These are phyloP conservation scores for Epichloe sylvatica DNA, from an alignment of 2,329 filamentous ascomycete species.

Conservation along the genomic window DNA sequence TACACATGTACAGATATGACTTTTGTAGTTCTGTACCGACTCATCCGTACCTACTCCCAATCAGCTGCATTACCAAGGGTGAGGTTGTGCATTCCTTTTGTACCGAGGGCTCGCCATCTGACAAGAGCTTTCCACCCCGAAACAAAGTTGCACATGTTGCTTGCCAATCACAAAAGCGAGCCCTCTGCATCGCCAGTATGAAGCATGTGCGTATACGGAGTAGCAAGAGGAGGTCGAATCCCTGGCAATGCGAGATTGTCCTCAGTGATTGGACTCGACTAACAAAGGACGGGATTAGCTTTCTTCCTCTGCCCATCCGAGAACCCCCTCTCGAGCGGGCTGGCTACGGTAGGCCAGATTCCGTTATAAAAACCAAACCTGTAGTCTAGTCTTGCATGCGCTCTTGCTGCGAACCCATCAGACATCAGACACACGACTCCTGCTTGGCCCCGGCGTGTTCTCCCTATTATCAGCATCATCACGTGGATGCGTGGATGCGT, in stretches of 20 bases:
- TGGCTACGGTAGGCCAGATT: too few species aligned
- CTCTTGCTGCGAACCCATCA: background rate
- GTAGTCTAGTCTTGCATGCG: background rate
- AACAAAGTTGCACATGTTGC: background rate
- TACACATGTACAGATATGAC: background rate
- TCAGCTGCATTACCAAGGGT: background rate
- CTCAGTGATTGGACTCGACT: background rate
- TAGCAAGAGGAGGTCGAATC: background rate
- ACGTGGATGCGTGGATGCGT: background rate
- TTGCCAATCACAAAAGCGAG: background rate
- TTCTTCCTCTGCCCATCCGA: background rate
- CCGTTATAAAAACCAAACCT: background rate
- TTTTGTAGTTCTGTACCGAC: too few species aligned
- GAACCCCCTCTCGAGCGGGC: background rate
- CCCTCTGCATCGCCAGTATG: background rate
- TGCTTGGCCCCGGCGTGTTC: background rate
- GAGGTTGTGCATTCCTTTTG: background rate
- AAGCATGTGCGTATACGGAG: background rate
- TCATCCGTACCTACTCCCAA: background rate
- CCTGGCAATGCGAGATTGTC: background rate
- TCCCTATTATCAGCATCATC: background rate
- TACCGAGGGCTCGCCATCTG: background rate
- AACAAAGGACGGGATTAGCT: background rate
- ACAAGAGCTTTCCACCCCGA: background rate
- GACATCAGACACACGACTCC: background rate